Evolutionary conservation across 306 rosid genomes (phyloP).

Genomic region (Aeschynomene evenia): DNA sequence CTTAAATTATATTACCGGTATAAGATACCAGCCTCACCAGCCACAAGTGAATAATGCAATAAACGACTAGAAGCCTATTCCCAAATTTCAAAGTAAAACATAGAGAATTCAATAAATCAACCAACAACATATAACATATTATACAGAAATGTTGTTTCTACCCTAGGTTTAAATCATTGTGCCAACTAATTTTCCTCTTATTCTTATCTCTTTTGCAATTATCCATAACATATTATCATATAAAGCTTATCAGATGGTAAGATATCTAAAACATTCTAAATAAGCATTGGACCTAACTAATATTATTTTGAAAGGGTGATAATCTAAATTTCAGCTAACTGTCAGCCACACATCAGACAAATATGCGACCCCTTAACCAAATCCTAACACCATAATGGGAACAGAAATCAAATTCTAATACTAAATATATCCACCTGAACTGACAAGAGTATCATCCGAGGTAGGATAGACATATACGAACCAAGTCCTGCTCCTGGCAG

Average conservation of each 20-base stretch:
- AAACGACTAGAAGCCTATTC: background rate
- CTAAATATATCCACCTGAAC: constrained; percentile 8
- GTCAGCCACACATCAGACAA: background rate
- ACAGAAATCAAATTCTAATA: background rate
- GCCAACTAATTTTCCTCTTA: no score
- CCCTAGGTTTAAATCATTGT: no score
- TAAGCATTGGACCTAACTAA: background rate
- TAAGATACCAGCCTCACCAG: no score
- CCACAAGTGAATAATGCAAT: background rate
- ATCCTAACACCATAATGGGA: background rate
- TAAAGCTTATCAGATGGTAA: background rate
- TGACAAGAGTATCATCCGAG: constrained; percentile 21
- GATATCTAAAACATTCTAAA: background rate
- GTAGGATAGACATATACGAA: background rate
- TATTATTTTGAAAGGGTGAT: background rate
- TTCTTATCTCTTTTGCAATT: no score
- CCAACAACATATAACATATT: background rate
- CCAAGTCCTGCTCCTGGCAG: constrained; percentile 21
- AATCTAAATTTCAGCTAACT: background rate
- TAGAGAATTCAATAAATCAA: constrained; percentile 3
- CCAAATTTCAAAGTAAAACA: no score
- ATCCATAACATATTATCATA: background rate
- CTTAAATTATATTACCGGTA: no score
- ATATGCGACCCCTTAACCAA: background rate
- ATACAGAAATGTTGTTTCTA: no score